Base-by-base conservation (phyloP, 169 alveolate species). In the Plasmodium blacklocki region DNA sequence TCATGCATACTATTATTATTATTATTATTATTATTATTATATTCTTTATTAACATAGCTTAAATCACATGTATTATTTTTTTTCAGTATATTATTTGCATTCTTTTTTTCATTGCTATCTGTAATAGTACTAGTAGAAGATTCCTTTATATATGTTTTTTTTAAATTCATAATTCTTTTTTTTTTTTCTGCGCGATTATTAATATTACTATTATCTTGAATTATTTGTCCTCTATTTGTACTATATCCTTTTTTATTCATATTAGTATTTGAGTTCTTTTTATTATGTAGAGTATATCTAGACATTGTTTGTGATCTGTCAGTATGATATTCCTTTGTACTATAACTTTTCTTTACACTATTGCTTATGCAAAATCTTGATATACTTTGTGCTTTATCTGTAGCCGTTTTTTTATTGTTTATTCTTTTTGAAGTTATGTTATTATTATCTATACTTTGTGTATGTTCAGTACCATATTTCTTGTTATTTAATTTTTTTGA, bases 291-390 rank as follows among this genome's bases (percentile, higher is more conserved):
- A 15, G 19, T 54, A 50, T n/a, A 12, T 73, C 54, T 73, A 23
- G 85, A 52, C 62, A 70, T 45, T 3, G 78, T 70, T 70, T 70
- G 78, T 45, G 78, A 18, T 43, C 78, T 70, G 14, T 70, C 39
- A 14, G 70, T 18, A 62, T 15, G 26, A 56, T 62, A 54, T 43
- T 73, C 63, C 32, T 39, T 39, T 39, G 47, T 39, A 39, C 11
- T 39, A 39, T 5, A 39, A 39, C 9, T 39, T 39, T 39, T 39
- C 47, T 39, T 39, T 39, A 39, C 47, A 39, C 47, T 39, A 39
- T 39, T 39, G 11, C 47, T 39, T 39, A 39, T 39, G 47, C 11
- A 39, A 39, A 5, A 39, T 39, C 47, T 39, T 39, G 47, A 39
- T 39, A 5, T 39, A 39, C 47, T 39, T 39, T 39, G 47, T 39